Base-by-base conservation (phyloP, 805 yeast species). In the Yarrowia deformans region DNA sequence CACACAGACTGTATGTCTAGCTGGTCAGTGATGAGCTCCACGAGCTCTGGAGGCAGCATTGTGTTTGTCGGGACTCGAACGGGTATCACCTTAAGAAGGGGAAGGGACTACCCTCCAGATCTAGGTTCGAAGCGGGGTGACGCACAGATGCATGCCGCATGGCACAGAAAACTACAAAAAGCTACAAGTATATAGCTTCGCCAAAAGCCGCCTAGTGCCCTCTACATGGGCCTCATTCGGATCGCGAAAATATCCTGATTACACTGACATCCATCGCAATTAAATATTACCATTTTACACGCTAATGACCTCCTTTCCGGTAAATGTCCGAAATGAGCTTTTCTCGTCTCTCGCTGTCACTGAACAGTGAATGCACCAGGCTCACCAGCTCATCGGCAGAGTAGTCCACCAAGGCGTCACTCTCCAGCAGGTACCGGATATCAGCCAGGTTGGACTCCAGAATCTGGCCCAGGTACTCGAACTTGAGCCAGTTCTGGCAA, bases 401-500 rank as follows among this genome's bases (percentile, higher is more conserved):
- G 69, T 78, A 79, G 61, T 79, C 82, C 2, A 76, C 74, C 63
- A 79, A 74, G 60, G 75, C 66, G 43, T 72, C 72, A 14, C 72
- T 71, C n/a, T 71, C 72, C 40, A 69, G 72, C 71, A 80, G 61
- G 40, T 72, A 75, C 54, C 69, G 52, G 23, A 79, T 79, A 14
- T 75, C 75, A 0, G 72, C 76, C 61, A 79, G 70, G 43, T 72
- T 77, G 69, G 78, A 72, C 43, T 74, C 73, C 16, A 79, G 73
- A n/a, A 79, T 69, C 64, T 76, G 75, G 14, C 72, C 72, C 29
- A 79, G 72, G 66, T 77, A 75, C 69, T 77, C 77, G 39, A 80
- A 73, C 71, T 80, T 80, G 70, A 77, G 71, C 81, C 82, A 79
- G 18, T 78, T 74, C 7, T 79, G 79, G 12, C 78, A 74, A 63